These are phyloP conservation scores for Thelonectria rubi DNA, from an alignment of 2,329 filamentous ascomycete genomes.

Conservation along the genomic window DNA sequence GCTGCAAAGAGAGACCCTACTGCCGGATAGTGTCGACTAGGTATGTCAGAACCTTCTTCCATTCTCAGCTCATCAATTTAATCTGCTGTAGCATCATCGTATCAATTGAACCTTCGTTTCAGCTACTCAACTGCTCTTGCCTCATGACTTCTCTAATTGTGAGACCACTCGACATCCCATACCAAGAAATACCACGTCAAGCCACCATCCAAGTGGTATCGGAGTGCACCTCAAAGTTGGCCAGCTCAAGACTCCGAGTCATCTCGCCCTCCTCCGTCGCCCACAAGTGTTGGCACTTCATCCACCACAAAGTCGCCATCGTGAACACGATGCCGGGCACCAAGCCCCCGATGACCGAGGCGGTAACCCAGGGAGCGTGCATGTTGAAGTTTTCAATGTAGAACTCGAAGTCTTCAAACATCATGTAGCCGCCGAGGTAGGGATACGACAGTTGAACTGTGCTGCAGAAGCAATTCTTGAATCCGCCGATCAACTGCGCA, in stretches of 20 bases:
- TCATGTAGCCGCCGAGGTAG: slow-evolving; percentile 16
- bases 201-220: slow-evolving; percentile 16
- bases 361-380: slow-evolving; percentile 10
- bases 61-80: too few species aligned
- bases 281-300: slow-evolving; percentile 22
- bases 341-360: slow-evolving; percentile 12
- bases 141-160: too few species aligned
- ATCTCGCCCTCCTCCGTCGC: slow-evolving; percentile 11
- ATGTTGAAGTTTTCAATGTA: slow-evolving; percentile 17
- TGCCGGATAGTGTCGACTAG: too few species aligned
- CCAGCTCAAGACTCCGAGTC: slow-evolving; percentile 4
- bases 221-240: slow-evolving; percentile 10
- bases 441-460: slow-evolving; percentile 17
- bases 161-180: too few species aligned
- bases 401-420: slow-evolving; percentile 18
- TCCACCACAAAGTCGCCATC: slow-evolving; percentile 14
- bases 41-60: too few species aligned
- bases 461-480: slow-evolving; percentile 17
- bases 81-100: too few species aligned
- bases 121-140: too few species aligned
- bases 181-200: neutral
- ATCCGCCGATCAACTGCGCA: slow-evolving; percentile 6
- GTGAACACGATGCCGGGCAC: slow-evolving; percentile 2
- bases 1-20: too few species aligned
- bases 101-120: too few species aligned